Base-by-base conservation (phyloP, 1,284 basidiomycete genomes). In the Ustilago curta region DNA sequence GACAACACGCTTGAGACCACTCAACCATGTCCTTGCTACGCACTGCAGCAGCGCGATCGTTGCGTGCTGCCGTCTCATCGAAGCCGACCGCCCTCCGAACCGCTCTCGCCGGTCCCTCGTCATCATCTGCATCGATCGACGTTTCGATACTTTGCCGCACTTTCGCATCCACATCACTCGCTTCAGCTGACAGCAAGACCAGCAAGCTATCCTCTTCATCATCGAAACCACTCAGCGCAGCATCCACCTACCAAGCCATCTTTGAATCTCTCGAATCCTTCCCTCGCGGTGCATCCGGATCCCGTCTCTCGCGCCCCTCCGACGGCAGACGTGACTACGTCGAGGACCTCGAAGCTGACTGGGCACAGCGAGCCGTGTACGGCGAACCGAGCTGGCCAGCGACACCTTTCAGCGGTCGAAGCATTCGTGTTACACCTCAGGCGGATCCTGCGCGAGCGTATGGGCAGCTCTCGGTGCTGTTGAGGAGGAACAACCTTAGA, bases 401-500 rank as follows among this genome's bases (percentile, higher is more conserved):
- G 29, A 65, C 65, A 2, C 73, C 73, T 18, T 69, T 64, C 59
- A 65, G 61, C 25, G 73, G 73, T 3, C 44, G 73, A 9, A 68
- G 64, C 56, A 63, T 76, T 19, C 37, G 59, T 14, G 59, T 76
- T 8, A 65, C 58, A 0, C 56, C 68, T 0, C 60, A 62, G 37
- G 45, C 64, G 1, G 79, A 79, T 23, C 45, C 75, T 4, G 45
- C 47, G 1, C 45, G 76, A 18, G 79, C 77, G 0, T 79, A 71
- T 44, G 59, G 31, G 6, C 71, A 66, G 44, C 64, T 81, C 31
- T 43, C 58, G 8, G 58, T 52, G 56, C 50, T 77, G 42, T 43
- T 81, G 18, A 54, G 66, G 44, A 56, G 76, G 19, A 83, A 84
- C 63, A 78, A 81, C 47, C 65, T 84, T 8, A 48, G 81, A 7